Conservation (phyloP, 208 protist genomes). For the Trypanosoma melophagium region DNA sequence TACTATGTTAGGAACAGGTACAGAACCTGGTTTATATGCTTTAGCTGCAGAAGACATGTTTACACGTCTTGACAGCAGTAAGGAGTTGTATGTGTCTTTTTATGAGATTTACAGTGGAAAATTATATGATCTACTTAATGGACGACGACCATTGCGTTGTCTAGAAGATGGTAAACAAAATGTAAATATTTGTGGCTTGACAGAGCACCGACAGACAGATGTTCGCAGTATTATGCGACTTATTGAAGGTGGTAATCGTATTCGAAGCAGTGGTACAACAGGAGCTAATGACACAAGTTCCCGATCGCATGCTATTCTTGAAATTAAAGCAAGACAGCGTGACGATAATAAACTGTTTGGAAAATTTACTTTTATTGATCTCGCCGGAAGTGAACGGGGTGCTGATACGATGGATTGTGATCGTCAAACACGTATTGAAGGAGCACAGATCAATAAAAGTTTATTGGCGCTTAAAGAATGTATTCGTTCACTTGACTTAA, state of each 20-base stretch:
- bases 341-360: slow-evolving; percentile 62
- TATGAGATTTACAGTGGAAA: slow-evolving; percentile 94
- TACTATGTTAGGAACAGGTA: slow-evolving; percentile 37
- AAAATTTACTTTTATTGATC: slow-evolving; percentile 95
- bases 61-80: slow-evolving; percentile 37
- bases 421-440: slow-evolving; percentile 86
- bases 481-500: slow-evolving; percentile 91
- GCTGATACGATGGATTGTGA: slow-evolving; percentile 92
- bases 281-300: slow-evolving; percentile 87
- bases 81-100: slow-evolving; percentile 71
- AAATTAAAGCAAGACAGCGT: slow-evolving; percentile 45
- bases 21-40: slow-evolving; percentile 71
- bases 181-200: slow-evolving; percentile 92
- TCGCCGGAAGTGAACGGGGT: slow-evolving; percentile 96
- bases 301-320: slow-evolving; percentile 87
- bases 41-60: slow-evolving; percentile 87
- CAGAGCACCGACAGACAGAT: slow-evolving; percentile 58
- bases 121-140: slow-evolving; percentile 91
- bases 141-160: slow-evolving; percentile 79
- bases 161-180: slow-evolving; percentile 89
- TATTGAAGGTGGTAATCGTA: slow-evolving; percentile 77
- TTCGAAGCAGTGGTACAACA: slow-evolving; percentile 85
- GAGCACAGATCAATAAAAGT: slow-evolving; percentile 95
- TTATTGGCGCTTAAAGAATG: slow-evolving; percentile 95
- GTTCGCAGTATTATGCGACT: slow-evolving; percentile 74